Evolutionary conservation across 208 protist genomes (phyloP), one percentile per base, ranked within the genome.

Genomic region (Crithidia expoeki): DNA sequence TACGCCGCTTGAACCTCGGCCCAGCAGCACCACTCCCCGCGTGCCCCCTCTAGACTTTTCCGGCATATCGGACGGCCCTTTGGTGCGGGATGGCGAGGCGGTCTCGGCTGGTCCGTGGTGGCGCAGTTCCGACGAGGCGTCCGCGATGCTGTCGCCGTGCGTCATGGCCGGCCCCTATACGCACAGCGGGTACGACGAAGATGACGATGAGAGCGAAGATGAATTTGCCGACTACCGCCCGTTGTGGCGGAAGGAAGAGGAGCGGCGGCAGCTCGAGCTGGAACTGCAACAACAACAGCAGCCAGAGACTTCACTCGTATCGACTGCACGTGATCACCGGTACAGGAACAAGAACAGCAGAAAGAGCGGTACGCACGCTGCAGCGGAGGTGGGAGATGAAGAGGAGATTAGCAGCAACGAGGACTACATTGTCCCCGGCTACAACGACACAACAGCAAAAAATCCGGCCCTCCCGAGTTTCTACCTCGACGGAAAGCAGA

Each of bases 151-250:
- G 42, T 63, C 65, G 14, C 65, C 65, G 28, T 42, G 33, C 16
- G 30, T 61, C 42, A 44, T 21, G 0, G 23, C 27, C 32, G 14
- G 11, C 38, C 33, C 40, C 32, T 34, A 23, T 21, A 25, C 33
- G 16, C 17, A 14, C 30, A 32, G 64, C 53, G 53, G 64, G 17
- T 38, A 51, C 64, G 42, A 44, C 65, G 55, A 63, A 21, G 65
- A 71, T 30, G 65, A 71, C 44, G 65, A 71, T 11, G 65, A 62
- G 44, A 63, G 42, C 65, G 65, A 71, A 21, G 65, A 71, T 30
- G 52, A 62, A 19, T 52, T 52, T 28, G 65, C 52, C 36, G 33
- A 62, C 42, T 62, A 53, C 44, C 64, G 38, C 33, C 53, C 67
- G 6, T 34, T 30, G 33, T 60, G 55, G 55, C 55, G 55, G 10